Evolutionary conservation across 139 green algal species (phyloP), one percentile per base, ranked within the genome.

Genomic region (Limnomonas spitsbergensis): DNA sequence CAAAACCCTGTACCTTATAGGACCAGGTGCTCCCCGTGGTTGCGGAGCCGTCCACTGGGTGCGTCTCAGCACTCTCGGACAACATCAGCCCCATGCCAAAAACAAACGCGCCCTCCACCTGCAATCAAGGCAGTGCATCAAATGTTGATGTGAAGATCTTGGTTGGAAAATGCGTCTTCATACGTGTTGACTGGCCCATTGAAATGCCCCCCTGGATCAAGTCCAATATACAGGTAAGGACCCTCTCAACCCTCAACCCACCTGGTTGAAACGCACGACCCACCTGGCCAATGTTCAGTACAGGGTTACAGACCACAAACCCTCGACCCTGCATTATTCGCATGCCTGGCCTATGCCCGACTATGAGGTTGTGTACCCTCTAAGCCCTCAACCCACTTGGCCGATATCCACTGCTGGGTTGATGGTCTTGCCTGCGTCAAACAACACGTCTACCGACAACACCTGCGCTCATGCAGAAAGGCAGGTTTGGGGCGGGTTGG

Each of bases 341-440:
- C n/a, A n/a, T n/a, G n/a, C n/a, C n/a, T n/a, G n/a, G n/a, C n/a
- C n/a, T n/a, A n/a, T n/a, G n/a, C n/a, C n/a, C n/a, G n/a, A n/a
- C n/a, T n/a, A n/a, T n/a, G n/a, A n/a, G n/a, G n/a, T n/a, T n/a
- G n/a, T n/a, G n/a, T n/a, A n/a, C n/a, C n/a, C n/a, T n/a, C n/a
- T n/a, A n/a, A n/a, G n/a, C n/a, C 73, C 24, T 34, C 36, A 31
- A 66, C 66, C 24, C 38, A 88, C 80, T 77, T 91, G 88, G 20
- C 88, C 88, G 2, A 93, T 75, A 76, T 93, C 89, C 34, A 93
- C 73, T 7, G 82, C 88, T 1, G 89, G 88, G 81, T 92, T 92
- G 39, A 92, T 42, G 52, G 73, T 83, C 3, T 82, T 84, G 34
- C 87, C 87, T 35, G 68, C 78, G 73, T 93, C 89, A 40, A 90